Percentiles rank a stretch among this genome's conserved stretches.
These are phyloP conservation scores for Cercospora sojina DNA, from an alignment of 2,329 filamentous ascomycete genomes.

Conservation along the genomic window DNA sequence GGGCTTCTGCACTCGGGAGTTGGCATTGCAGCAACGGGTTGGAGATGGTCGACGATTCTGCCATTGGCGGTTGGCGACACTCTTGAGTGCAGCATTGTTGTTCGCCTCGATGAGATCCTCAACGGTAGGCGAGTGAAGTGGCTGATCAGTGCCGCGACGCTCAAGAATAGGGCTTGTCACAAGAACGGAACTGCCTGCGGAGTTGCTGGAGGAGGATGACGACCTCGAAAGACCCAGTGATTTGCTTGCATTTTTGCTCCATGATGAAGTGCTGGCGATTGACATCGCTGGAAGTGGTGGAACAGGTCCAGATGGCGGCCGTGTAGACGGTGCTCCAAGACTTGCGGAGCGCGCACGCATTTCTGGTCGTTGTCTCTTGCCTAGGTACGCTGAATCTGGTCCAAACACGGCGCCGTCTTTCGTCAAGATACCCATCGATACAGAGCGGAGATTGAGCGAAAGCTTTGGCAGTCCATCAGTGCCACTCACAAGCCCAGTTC, in stretches of 20 bases:
- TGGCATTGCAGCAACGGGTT: slow-evolving; percentile 31
- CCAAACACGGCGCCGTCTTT: slow-evolving; percentile 25
- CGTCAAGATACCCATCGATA: slow-evolving; percentile 32
- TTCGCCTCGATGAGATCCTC: slow-evolving; percentile 33
- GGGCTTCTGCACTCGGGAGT: slow-evolving; percentile 30
- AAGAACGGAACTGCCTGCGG: slow-evolving; percentile 44
- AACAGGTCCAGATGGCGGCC: slow-evolving; percentile 44
- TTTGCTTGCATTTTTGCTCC: slow-evolving; percentile 1
- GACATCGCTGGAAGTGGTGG: slow-evolving; percentile 44
- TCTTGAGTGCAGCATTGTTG: slow-evolving; percentile 36
- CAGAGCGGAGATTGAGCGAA: slow-evolving; percentile 28
- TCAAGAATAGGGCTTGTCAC: slow-evolving; percentile 40
- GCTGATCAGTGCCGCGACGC: slow-evolving; percentile 21
- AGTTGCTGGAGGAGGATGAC: slow-evolving; percentile 45
- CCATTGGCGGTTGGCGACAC: slow-evolving; percentile 40
- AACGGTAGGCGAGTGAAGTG: slow-evolving; percentile 29
- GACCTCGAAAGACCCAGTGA: slow-evolving; percentile 37
- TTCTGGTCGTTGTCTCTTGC: slow-evolving; percentile 22
- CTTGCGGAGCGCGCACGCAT: slow-evolving; percentile 38
- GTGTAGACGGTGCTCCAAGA: slow-evolving; percentile 39
- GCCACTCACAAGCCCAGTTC: slow-evolving; percentile 27
- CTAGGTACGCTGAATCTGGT: slow-evolving; percentile 3
- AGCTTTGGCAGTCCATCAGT: slow-evolving; percentile 10
- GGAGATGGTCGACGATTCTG: slow-evolving; percentile 36
- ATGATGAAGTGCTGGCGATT: slow-evolving; percentile 9